Base-by-base conservation (phyloP, 306 rosid genomes). In the Sicyos edulis region DNA sequence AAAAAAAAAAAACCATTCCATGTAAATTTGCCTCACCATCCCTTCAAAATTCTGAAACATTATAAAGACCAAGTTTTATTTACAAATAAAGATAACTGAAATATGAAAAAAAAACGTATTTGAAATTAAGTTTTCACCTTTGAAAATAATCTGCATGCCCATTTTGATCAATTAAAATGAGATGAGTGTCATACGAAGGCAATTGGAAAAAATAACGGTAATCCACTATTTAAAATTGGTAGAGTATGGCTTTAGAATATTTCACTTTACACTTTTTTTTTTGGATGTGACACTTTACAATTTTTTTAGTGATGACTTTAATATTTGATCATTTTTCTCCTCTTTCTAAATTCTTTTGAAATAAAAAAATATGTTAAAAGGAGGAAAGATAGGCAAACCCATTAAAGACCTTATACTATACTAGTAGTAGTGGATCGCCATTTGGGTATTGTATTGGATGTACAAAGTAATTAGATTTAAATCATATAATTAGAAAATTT, bases 251-350 rank as follows among this genome's bases (percentile, higher is more conserved):
- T 45, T 67, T 67, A 67, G 37, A 67, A 47, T 45, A 47, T 67
- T 45, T 67, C 72, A 67, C 72, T 67, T 67, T 45, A 6, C 55
- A 13, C 57, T 49, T 67, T 66, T 65, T n/a, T n/a, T n/a, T n/a
- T n/a, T n/a, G n/a, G n/a, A n/a, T n/a, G n/a, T n/a, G n/a, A n/a
- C 72, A 67, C 72, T 67, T 67, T 45, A 6, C 55, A 13, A 42
- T 49, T 67, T 66, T 65, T 47, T 67, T 14, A 17, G 12, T 42
- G 21, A 44, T 5, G 10, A 66, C 34, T 65, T 20, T 4, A 20
- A 21, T 14, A 29, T 16, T 12, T 61, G 3, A 6, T 6, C 26
- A 1, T 32, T 8, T 20, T 26, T 49, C 55, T 17, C 20, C 42
- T 47, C 21, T 49, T 47, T 47, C 19, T 8, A 0, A 7, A 3